Evolutionary conservation across 768 basidiomycete species (phyloP), one percentile per base, ranked within the genome.

Genomic region (Leccinellum albellum): DNA sequence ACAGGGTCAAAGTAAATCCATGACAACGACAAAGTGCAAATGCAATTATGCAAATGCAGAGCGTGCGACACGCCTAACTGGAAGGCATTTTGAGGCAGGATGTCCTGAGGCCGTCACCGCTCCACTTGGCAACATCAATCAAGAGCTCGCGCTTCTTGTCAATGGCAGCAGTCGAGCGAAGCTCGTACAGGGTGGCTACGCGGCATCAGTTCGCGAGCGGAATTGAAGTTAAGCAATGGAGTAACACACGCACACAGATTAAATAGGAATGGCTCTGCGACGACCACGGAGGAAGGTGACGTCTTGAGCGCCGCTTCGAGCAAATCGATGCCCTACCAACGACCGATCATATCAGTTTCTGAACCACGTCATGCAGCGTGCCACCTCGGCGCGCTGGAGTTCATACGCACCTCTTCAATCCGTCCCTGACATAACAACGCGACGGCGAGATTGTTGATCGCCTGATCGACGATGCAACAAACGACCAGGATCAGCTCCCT

Each of bases 191-290:
- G 1, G 91, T 93, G 1, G 91, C 91, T 50, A 40, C n/a, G 50
- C 10, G 4, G 21, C 44, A 23, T 59, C 17, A 20, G 45, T 24
- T 46, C 44, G n/a, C 40, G 17, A 52, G 46, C 17, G 13, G 20
- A 35, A 17, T 35, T 35, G 33, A 35, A 35, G 33, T 35, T 10
- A 15, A 26, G 23, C 10, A 28, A 33, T 40, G 12, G n/a, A 5
- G 6, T 4, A 23, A 29, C 20, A 26, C 1, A 73, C 86, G 58
- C 68, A 91, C 91, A 88, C 7, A 94, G 77, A 60, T 94, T 94
- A 73, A 93, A 93, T 45, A 93, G 67, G 73, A 89, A 89, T 5
- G 91, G 91, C 64, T 93, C 91, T 7, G 88, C 87, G 24, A 86
- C 80, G 13, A 88, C 86, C 9, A 88, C 82, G 49, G 82, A 82